A percentile compares a stretch with the other conserved stretches of the same genome.
phyloP scores from a whole-genome alignment of 306 rosid species.

The Trifolium subterraneum region DNA sequence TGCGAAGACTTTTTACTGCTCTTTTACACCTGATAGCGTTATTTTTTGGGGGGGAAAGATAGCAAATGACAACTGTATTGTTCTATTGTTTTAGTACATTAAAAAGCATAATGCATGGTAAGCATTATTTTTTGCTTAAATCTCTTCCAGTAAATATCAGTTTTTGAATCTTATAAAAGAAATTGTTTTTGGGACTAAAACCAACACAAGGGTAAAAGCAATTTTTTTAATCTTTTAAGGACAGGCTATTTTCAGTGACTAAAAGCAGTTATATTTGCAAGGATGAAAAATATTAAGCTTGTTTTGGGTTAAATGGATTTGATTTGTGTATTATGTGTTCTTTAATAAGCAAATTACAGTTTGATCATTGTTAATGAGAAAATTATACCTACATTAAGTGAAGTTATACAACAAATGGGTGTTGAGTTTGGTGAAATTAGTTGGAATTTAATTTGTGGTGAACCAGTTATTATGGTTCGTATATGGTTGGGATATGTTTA shows the following conservation, averaged over 20 bases:
- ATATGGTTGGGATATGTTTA: background rate
- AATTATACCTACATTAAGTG: background rate
- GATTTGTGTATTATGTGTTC: background rate
- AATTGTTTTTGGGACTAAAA: background rate
- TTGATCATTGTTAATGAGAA: background rate
- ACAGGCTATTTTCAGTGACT: background rate
- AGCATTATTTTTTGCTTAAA: background rate
- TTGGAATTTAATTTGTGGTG: background rate
- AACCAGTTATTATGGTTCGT: background rate
- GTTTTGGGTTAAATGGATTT: background rate
- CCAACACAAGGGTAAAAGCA: background rate
- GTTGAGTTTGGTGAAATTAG: background rate
- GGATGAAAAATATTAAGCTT: background rate
- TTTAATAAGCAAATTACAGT: background rate
- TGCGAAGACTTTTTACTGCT: background rate
- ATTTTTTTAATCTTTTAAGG: background rate
- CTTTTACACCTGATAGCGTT: background rate
- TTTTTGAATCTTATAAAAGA: background rate
- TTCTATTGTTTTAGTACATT: background rate
- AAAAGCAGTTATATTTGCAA: background rate
- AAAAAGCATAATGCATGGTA: background rate
- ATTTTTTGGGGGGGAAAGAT: background rate
- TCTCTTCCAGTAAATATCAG: conserved; percentile 5
- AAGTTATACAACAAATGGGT: background rate
- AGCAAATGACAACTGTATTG: background rate